Conservation (phyloP, 2,329 filamentous ascomycete species). For the Pyrenophora graminea region DNA sequence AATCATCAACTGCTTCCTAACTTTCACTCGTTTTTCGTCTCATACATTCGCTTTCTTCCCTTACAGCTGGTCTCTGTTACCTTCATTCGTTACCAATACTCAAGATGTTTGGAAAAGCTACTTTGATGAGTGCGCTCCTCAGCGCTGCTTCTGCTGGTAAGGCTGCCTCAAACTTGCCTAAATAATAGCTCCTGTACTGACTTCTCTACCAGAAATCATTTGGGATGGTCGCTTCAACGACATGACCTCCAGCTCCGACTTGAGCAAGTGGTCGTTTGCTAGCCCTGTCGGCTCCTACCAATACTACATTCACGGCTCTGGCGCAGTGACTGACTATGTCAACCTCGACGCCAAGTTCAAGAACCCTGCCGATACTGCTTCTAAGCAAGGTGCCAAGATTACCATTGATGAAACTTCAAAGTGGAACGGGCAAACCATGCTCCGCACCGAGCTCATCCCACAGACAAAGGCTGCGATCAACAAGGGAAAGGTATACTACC, state of each 20-base stretch:
- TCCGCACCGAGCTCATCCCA: conserved; percentile 73
- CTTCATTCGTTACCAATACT: conserved; percentile 18
- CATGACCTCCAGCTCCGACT: conserved; percentile 58
- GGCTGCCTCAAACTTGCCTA: not conserved
- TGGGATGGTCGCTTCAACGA: conserved; percentile 72
- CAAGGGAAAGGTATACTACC: conserved; percentile 69
- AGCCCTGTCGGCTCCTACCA: conserved; percentile 72
- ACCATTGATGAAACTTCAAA: conserved; percentile 67
- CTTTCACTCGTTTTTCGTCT: conserved; percentile 26
- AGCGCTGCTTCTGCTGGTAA: conserved; percentile 41
- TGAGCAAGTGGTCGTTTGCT: conserved; percentile 66
- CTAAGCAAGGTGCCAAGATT: conserved; percentile 68
- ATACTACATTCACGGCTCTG: conserved; percentile 74
- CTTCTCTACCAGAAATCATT: conserved; percentile 51
- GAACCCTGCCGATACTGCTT: conserved; percentile 66
- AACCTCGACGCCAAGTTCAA: conserved; percentile 64
- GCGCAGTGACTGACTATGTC: conserved; percentile 62
- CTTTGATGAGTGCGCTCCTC: conserved; percentile 38
- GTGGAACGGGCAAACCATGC: conserved; percentile 73
- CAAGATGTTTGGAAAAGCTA: conserved; percentile 39
- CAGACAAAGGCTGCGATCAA: conserved; percentile 69
- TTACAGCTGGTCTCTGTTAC: conserved; percentile 31
- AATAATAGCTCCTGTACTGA: not conserved
- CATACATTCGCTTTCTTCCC: conserved; percentile 18
- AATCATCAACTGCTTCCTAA: conserved; percentile 16